Evolutionary conservation across 1,284 basidiomycete genomes (phyloP).

Genomic region (Somion occarium): DNA sequence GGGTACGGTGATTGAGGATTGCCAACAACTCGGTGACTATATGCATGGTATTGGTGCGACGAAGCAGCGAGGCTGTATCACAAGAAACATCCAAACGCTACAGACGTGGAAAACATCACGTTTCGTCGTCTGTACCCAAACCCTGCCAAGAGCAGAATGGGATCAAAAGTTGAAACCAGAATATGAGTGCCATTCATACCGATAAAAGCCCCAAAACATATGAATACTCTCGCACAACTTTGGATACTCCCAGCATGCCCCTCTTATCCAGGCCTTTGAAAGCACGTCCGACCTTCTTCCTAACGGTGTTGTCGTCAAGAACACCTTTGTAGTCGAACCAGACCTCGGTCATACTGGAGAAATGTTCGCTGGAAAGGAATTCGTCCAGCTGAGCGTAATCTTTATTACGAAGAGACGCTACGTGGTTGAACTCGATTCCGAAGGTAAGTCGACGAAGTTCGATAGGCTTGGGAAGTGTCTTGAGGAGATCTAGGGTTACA

Average conservation of each 20-base stretch:
- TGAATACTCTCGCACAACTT: not conserved
- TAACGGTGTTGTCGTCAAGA: not conserved
- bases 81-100: no score
- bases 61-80: no score
- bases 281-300: not conserved
- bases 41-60: no score
- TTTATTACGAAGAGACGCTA: not conserved
- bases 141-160: no score
- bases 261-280: not conserved
- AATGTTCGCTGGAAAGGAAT: not conserved
- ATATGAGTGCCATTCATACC: no score
- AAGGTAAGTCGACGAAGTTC: not conserved
- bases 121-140: no score
- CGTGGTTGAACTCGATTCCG: not conserved
- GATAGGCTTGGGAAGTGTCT: not conserved
- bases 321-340: not conserved
- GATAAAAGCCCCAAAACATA: no score
- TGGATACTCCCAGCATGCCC: not conserved
- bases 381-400: not conserved
- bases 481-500: not conserved
- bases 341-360: not conserved
- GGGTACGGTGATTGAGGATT: no score
- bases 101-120: no score
- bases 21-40: no score
- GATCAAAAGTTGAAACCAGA: no score